These are phyloP conservation scores for Suillus subluteus DNA, from an alignment of 768 basidiomycete species.

Conservation along the genomic window DNA sequence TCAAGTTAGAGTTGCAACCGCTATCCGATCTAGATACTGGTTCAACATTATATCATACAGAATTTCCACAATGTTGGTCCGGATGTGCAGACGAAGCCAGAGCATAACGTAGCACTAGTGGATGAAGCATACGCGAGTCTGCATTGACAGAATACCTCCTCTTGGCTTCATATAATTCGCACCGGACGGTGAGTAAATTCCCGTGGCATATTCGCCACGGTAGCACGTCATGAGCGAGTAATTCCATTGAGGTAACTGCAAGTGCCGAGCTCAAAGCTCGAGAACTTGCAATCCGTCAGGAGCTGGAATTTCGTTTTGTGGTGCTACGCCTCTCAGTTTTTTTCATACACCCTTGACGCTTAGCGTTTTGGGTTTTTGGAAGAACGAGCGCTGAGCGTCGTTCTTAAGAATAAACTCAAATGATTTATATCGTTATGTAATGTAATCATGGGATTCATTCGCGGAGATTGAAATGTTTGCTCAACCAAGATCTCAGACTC, in stretches of 20 bases:
- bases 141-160: background rate
- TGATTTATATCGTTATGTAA: background rate
- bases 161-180: background rate
- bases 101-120: background rate
- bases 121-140: background rate
- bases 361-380: no score
- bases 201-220: background rate
- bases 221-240: background rate
- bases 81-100: background rate
- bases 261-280: background rate
- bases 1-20: background rate
- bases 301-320: background rate
- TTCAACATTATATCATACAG: background rate
- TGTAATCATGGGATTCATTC: background rate
- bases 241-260: background rate
- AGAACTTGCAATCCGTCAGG: background rate
- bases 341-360: background rate
- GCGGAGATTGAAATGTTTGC: background rate
- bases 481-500: background rate
- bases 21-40: background rate
- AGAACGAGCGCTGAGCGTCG: background rate
- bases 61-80: background rate
- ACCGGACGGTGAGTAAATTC: background rate
- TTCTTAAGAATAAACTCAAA: background rate
- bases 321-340: background rate